A percentile compares a stretch with the other conserved stretches of the same genome.
Evolutionary conservation across 139 green algal species (phyloP).

Genomic region (Volvox africanus): DNA sequence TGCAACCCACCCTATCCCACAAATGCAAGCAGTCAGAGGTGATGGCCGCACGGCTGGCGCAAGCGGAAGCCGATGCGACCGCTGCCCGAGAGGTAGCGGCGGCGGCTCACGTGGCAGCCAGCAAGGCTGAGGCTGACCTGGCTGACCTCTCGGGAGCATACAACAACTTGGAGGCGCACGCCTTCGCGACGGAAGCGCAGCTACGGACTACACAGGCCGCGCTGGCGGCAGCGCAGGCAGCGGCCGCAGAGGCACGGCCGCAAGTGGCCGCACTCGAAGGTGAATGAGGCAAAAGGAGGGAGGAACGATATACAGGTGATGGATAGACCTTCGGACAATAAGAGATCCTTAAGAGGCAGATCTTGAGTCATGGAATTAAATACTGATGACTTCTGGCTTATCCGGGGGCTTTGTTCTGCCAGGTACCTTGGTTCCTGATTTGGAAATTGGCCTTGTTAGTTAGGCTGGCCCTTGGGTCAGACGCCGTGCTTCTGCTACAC

Average conservation of each 20-base stretch:
- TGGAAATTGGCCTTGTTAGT: too few species aligned
- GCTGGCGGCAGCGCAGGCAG: conserved; percentile 21
- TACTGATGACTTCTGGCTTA: too few species aligned
- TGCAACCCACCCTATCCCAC: too few species aligned
- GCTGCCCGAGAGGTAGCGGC: conserved; percentile 46
- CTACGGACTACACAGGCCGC: conserved; percentile 48
- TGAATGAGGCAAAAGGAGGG: too few species aligned
- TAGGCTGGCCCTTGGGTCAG: too few species aligned
- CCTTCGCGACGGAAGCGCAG: conserved; percentile 69
- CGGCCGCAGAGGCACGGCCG: conserved; percentile 31
- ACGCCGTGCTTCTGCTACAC: too few species aligned
- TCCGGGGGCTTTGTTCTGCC: too few species aligned
- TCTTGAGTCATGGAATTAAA: too few species aligned
- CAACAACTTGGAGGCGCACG: conserved; percentile 81
- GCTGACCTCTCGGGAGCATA: conserved; percentile 79
- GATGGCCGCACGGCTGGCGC: background rate
- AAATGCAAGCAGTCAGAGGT: conserved; percentile 23
- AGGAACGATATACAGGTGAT: too few species aligned
- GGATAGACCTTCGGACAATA: too few species aligned
- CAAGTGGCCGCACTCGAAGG: background rate
- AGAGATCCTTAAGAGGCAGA: too few species aligned
- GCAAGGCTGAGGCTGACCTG: conserved; percentile 74
- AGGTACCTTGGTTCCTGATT: too few species aligned
- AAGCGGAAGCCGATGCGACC: conserved; percentile 43
- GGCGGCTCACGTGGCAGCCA: conserved; percentile 32